Conservation (phyloP, 2,329 filamentous ascomycete species). For the Trichoderma sp. region DNA sequence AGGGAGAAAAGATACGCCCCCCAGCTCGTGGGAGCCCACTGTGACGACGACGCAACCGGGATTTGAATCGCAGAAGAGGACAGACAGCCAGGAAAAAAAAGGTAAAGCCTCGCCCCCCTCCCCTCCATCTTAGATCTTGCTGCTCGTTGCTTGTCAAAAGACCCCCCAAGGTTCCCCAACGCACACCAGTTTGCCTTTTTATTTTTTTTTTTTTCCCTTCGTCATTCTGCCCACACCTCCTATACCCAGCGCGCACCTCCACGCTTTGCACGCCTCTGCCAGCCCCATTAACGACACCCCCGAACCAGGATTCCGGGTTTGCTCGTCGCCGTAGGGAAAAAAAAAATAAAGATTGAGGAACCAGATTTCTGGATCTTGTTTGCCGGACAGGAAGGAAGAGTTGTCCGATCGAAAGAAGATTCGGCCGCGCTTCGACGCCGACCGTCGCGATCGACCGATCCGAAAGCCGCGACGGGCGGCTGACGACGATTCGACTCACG, state of each 20-base stretch:
- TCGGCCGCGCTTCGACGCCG: not conserved
- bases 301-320: constrained; percentile 39
- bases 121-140: constrained; percentile 25
- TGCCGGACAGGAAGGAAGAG: not conserved
- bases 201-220: constrained; percentile 27
- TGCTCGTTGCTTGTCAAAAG: constrained; percentile 20
- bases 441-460: constrained; percentile 18
- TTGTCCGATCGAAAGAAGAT: not conserved
- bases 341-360: constrained; percentile 12
- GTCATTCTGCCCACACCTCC: constrained; percentile 42
- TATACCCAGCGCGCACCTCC: constrained; percentile 34
- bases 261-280: constrained; percentile 46
- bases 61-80: not conserved
- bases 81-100: not conserved
- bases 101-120: constrained; percentile 9
- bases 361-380: constrained; percentile 10
- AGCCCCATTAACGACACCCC: constrained; percentile 50
- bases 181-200: constrained; percentile 34
- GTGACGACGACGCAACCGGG: not conserved
- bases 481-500: constrained; percentile 21
- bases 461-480: constrained; percentile 21
- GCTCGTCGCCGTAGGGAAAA: constrained; percentile 27
- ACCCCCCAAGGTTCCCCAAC: constrained; percentile 32
- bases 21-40: not conserved
- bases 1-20: not conserved